Percentiles rank a stretch among this genome's conserved stretches.
phyloP scores from a whole-genome alignment of 75 land plant genomes.

The Picea glauca region DNA sequence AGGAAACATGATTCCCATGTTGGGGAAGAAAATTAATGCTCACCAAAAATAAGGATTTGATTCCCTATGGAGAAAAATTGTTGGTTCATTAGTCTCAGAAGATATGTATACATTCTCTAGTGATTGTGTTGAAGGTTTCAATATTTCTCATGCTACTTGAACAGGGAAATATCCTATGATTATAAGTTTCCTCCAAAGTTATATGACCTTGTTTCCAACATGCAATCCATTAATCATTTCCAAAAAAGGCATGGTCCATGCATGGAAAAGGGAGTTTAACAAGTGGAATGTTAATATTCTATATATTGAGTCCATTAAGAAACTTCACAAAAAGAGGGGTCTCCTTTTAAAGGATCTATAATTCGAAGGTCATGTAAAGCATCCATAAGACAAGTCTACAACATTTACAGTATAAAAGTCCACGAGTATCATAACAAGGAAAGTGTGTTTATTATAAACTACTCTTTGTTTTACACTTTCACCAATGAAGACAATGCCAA shows the following conservation, averaged over 20 bases:
- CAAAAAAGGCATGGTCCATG: slow-evolving; percentile 55
- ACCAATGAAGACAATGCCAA: no score
- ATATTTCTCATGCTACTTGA: slow-evolving; percentile 90
- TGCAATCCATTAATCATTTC: slow-evolving; percentile 64
- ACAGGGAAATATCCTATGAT: slow-evolving; percentile 85
- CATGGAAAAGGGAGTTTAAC: slow-evolving; percentile 66
- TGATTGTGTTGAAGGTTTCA: slow-evolving; percentile 68
- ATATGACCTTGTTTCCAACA: slow-evolving; percentile 48
- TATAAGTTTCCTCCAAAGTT: slow-evolving; percentile 75
- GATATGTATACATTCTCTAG: slow-evolving; percentile 9
- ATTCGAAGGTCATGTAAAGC: slow-evolving; percentile 4
- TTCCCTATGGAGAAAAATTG: no score
- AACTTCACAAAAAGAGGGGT: slow-evolving; percentile 14
- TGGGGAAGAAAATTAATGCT: no score
- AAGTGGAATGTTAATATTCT: slow-evolving; percentile 59
- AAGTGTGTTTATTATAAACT: no score
- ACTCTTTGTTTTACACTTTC: no score
- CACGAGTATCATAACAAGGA: no score
- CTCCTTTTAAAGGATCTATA: background rate
- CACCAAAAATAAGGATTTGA: no score
- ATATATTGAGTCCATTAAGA: slow-evolving; percentile 30
- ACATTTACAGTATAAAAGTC: no score
- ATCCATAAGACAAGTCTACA: no score
- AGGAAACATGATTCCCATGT: no score
- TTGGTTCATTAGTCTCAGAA: no score